Percentiles rank a stretch among this genome's conserved stretches.
These are phyloP conservation scores for Aspergillus sp. DNA, from an alignment of 2,329 filamentous ascomycete genomes.

Conservation along the genomic window DNA sequence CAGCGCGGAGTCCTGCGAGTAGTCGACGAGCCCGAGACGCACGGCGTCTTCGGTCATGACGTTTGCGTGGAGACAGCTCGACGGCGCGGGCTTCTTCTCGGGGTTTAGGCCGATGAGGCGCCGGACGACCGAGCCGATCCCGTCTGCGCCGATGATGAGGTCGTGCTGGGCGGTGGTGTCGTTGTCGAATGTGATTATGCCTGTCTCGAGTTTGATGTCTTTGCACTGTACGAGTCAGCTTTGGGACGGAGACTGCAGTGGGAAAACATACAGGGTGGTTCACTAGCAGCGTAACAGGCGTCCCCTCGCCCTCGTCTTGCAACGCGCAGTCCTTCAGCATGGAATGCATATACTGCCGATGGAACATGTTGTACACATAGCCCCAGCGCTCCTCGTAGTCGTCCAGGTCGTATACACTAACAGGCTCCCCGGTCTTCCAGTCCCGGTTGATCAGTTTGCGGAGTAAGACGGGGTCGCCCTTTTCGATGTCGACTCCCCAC, in stretches of 20 bases:
- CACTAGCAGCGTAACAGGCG: conserved; percentile 54
- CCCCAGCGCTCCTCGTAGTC: conserved; percentile 68
- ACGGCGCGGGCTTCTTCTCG: conserved; percentile 59
- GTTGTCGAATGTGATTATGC: conserved; percentile 55
- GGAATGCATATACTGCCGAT: conserved; percentile 66
- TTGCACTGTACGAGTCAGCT: conserved; percentile 34
- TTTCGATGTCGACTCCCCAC: conserved; percentile 64
- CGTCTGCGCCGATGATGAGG: conserved; percentile 64
- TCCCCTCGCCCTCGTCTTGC: conserved; percentile 53
- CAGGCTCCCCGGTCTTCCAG: conserved; percentile 67
- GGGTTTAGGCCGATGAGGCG: conserved; percentile 62
- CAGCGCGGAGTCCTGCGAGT: conserved; percentile 59
- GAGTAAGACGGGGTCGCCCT: conserved; percentile 65
- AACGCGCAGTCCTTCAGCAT: conserved; percentile 64
- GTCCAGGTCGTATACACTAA: conserved; percentile 62
- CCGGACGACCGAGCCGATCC: conserved; percentile 66
- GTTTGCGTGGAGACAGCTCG: conserved; percentile 65
- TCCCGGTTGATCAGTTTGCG: conserved; percentile 67
- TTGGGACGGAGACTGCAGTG: neutral
- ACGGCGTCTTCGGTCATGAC: conserved; percentile 62
- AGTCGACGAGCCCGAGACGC: conserved; percentile 61
- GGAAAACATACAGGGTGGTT: conserved; percentile 50
- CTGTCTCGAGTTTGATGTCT: conserved; percentile 53
- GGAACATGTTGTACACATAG: conserved; percentile 68
- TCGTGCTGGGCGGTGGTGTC: conserved; percentile 54